phyloP scores from a whole-genome alignment of 2,329 filamentous ascomycete species.

The Teratosphaeriaceae sp. region DNA sequence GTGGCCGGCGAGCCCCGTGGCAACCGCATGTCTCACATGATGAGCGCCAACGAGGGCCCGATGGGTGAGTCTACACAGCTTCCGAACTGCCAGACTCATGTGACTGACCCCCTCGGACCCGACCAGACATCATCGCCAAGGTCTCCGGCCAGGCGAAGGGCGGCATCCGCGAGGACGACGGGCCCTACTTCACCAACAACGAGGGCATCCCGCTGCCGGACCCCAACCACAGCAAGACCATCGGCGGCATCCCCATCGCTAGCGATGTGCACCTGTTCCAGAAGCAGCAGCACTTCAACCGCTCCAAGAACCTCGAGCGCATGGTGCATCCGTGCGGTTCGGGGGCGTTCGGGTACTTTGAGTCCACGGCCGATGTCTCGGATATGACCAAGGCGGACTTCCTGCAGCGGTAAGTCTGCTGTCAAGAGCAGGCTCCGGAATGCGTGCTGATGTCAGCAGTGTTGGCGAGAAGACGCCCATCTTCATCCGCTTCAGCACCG shows the following conservation, averaged over 20 bases:
- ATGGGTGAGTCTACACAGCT: no score
- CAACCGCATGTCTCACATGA: slow-evolving; percentile 29
- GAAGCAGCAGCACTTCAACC: slow-evolving; percentile 51
- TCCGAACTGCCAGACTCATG: no score
- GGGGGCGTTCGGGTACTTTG: slow-evolving; percentile 43
- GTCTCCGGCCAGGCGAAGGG: slow-evolving; percentile 41
- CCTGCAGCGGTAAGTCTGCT: slow-evolving; percentile 23
- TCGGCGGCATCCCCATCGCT: slow-evolving; percentile 45
- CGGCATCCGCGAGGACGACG: slow-evolving; percentile 45
- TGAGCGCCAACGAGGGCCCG: slow-evolving; percentile 46
- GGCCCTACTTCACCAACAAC: slow-evolving; percentile 49
- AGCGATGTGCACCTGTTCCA: slow-evolving; percentile 49
- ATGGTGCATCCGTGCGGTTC: slow-evolving; percentile 38
- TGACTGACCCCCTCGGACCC: no score
- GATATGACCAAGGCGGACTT: slow-evolving; percentile 37
- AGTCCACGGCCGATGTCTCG: slow-evolving; percentile 35
- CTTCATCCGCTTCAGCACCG: slow-evolving; percentile 41
- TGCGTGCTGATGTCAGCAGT: slow-evolving; percentile 1
- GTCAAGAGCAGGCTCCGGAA: no score
- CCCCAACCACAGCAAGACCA: slow-evolving; percentile 45
- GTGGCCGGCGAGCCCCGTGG: slow-evolving; percentile 2
- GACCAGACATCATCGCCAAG: slow-evolving; percentile 47
- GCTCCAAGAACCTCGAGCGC: slow-evolving; percentile 40
- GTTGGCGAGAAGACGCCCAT: slow-evolving; percentile 38
- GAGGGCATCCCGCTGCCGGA: slow-evolving; percentile 49